Evolutionary conservation across 2,329 filamentous ascomycete genomes (phyloP), one percentile per base, ranked within the genome.

Genomic region (Polytolypa hystricis): DNA sequence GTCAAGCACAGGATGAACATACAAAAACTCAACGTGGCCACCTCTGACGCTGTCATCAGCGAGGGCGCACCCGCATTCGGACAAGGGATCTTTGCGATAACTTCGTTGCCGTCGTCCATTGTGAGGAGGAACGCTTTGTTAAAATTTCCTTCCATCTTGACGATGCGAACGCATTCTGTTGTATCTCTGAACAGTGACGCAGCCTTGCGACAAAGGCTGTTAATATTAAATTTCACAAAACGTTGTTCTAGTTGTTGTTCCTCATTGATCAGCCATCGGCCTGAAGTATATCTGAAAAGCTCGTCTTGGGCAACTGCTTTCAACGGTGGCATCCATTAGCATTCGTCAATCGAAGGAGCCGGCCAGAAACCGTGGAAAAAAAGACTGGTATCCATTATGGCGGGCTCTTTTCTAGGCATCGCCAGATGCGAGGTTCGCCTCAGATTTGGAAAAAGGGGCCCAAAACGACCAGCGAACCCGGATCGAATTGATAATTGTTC

Each of bases 1-100:
- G 17, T 32, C 31, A 20, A 3, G 12, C 10, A 34, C 25, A 19
- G 15, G 21, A 14, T 8, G 29, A 15, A 40, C 39, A 38, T 46
- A 47, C 42, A 30, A 30, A 49, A 51, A 4, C 55, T 48, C 33
- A 62, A 43, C 4, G 56, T 61, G 2, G 55, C 58, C 5, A 57
- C 58, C 44, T 63, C 58, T 38, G 53, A 59, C 12, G 54, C 55
- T 9, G 54, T 58, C 1, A 45, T 52, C 14, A 48, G 42, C 3
- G 33, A 35, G 3, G 47, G 25, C 2, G 43, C 33, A 5, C 55
- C 51, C 2, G 50, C 48, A 41, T 50, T 53, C 8, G 40, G 45
- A 43, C 42, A 48, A 27, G 48, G 50, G 11, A 53, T 42, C 20
- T 49, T 52, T 21, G 44, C 48, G 17, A 54, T 42, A 18, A 51